Conservation (phyloP, 805 yeast genomes). For the Wickerhamomyces queroliae region DNA sequence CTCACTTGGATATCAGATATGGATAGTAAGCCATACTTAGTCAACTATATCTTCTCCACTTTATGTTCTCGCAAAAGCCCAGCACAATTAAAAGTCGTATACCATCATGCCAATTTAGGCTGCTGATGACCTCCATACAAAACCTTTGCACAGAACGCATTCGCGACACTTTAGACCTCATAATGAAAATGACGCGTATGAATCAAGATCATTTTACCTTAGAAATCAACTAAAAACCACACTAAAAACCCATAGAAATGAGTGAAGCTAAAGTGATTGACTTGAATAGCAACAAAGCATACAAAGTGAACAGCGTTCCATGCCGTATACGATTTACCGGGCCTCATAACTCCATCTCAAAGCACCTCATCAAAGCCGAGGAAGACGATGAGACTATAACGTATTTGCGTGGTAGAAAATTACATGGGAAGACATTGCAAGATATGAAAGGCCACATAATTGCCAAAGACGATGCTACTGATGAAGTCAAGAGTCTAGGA, state of each 20-base stretch:
- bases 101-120: too few species aligned
- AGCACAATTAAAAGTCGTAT: too few species aligned
- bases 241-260: not conserved
- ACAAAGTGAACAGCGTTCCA: conserved; percentile 19
- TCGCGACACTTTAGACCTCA: conserved; percentile 4
- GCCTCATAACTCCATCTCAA: conserved; percentile 7
- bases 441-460: conserved; percentile 13
- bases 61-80: too few species aligned
- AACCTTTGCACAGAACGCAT: too few species aligned
- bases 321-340: conserved; percentile 22
- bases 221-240: not conserved
- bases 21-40: conserved; percentile 4
- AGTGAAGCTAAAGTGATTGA: conserved; percentile 1
- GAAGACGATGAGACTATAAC: conserved; percentile 12
- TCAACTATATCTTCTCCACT: too few species aligned
- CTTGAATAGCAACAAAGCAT: not conserved
- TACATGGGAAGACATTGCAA: conserved; percentile 21
- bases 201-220: not conserved
- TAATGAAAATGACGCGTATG: not conserved
- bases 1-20: conserved; percentile 21
- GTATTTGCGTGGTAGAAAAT: conserved; percentile 30
- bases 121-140: too few species aligned
- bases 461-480: conserved; percentile 11
- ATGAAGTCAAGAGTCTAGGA: conserved; percentile 13
- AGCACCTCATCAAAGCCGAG: conserved; percentile 12